Conservation (phyloP, 2,329 filamentous ascomycete genomes). For the Metarhizium brunneum region DNA sequence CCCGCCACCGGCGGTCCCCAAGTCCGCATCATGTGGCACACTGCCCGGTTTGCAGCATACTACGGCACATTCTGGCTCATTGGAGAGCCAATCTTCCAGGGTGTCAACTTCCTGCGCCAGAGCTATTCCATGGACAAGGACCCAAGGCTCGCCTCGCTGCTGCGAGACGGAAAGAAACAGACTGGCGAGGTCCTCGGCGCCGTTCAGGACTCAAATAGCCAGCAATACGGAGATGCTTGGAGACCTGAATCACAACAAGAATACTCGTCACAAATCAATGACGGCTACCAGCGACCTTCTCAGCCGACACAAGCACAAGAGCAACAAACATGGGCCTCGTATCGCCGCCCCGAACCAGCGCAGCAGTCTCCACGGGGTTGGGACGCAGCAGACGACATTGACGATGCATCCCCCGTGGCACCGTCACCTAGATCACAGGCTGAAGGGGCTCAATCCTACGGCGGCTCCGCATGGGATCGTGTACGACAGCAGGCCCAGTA, state of each 20-base stretch:
- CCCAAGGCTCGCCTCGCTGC: slow-evolving; percentile 18
- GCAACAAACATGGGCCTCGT: slow-evolving; percentile 9
- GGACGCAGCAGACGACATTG: slow-evolving; percentile 19
- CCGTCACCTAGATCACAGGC: slow-evolving; percentile 16
- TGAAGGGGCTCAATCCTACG: slow-evolving; percentile 8
- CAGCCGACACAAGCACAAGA: slow-evolving; percentile 3
- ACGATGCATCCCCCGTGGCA: slow-evolving; percentile 36
- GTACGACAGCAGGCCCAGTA: slow-evolving; percentile 27
- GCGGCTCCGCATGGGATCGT: slow-evolving; percentile 35
- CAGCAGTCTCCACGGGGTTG: slow-evolving; percentile 11
- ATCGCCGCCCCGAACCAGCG: slow-evolving; percentile 6
- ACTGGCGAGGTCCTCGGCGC: slow-evolving; percentile 7
- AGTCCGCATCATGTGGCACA: slow-evolving; percentile 26
- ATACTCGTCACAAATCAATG: slow-evolving; percentile 2
- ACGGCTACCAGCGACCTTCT: slow-evolving; percentile 1
- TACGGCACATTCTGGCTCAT: slow-evolving; percentile 15
- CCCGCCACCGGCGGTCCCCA: slow-evolving; percentile 19
- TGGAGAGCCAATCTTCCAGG: slow-evolving; percentile 19
- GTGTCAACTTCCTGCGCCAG: slow-evolving; percentile 16
- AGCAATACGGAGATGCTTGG: slow-evolving; percentile 11
- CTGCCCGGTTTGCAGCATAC: slow-evolving; percentile 25
- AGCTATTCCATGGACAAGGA: slow-evolving; percentile 18
- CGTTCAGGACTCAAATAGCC: slow-evolving; percentile 8
- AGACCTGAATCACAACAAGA: slow-evolving; percentile 9
- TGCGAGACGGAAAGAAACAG: slow-evolving; percentile 11